phyloP scores from a whole-genome alignment of 2,329 filamentous ascomycete genomes.

The Chaetomiaceae sp. region DNA sequence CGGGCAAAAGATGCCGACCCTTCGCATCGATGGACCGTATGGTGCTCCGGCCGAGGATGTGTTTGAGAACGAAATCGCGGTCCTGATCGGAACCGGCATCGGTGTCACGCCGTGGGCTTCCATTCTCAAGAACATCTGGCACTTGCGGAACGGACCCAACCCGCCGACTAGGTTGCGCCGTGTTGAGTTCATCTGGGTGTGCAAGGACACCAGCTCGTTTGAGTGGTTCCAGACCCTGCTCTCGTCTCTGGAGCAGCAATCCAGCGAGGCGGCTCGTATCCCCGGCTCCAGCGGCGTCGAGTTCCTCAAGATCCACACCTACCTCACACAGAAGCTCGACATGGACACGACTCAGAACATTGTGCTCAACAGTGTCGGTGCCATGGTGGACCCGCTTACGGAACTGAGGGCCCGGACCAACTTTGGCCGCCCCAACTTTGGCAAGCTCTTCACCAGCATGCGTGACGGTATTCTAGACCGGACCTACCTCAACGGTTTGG shows the following conservation, averaged over 20 bases:
- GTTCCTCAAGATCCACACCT: conserved; percentile 97
- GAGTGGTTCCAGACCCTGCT: conserved; percentile 98
- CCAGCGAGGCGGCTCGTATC: conserved; percentile 61
- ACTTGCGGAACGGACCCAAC: conserved; percentile 84
- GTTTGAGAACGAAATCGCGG: conserved; percentile 86
- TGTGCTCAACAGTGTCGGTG: conserved; percentile 89
- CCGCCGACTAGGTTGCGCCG: conserved; percentile 83
- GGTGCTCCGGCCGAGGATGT: conserved; percentile 97
- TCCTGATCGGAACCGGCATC: conserved; percentile 81
- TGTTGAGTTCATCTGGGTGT: conserved; percentile 99
- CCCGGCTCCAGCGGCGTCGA: conserved; percentile 67
- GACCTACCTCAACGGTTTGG: conserved; percentile 77
- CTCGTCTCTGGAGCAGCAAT: conserved; percentile 84
- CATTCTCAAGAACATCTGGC: conserved; percentile 97
- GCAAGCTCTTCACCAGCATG: conserved; percentile 75
- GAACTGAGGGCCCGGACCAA: conserved; percentile 87
- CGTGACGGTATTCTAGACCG: conserved; percentile 80
- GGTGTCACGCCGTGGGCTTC: conserved; percentile 83
- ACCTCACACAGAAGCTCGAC: conserved; percentile 90
- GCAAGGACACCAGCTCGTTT: conserved; percentile 90
- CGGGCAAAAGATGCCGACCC: conserved; percentile 82
- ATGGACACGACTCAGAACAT: conserved; percentile 94
- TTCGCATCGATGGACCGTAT: conserved; percentile 93
- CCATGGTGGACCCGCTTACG: conserved; percentile 82
- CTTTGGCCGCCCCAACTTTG: conserved; percentile 91